phyloP scores from a whole-genome alignment of 2,329 filamentous ascomycete genomes.

The Phoma sp. region DNA sequence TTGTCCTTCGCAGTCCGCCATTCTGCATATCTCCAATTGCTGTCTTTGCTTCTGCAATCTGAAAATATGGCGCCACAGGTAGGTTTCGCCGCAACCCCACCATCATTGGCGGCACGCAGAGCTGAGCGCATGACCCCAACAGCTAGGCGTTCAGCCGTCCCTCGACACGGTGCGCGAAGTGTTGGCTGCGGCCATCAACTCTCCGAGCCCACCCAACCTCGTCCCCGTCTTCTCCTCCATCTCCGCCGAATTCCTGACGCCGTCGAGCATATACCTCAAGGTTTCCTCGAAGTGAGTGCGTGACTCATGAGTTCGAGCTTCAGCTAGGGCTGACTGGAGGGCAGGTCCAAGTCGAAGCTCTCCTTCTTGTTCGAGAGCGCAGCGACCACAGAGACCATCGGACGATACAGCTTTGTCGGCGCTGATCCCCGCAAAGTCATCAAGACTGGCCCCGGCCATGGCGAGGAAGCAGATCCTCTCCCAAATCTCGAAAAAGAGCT shows the following conservation, averaged over 20 bases:
- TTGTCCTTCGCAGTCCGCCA: neutral
- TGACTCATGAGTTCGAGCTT: slow-evolving; percentile 38
- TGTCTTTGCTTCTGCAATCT: neutral
- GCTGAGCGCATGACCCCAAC: slow-evolving; percentile 40
- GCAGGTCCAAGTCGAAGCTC: slow-evolving; percentile 69
- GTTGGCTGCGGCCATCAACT: slow-evolving; percentile 57
- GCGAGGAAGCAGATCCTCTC: slow-evolving; percentile 81
- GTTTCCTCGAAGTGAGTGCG: slow-evolving; percentile 71
- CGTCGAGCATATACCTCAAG: slow-evolving; percentile 94
- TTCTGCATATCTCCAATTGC: slow-evolving; percentile 7
- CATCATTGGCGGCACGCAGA: slow-evolving; percentile 10
- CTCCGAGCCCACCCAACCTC: slow-evolving; percentile 71
- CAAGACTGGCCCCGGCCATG: slow-evolving; percentile 86
- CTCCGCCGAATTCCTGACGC: slow-evolving; percentile 90
- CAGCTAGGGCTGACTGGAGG: slow-evolving; percentile 19
- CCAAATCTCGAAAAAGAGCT: slow-evolving; percentile 83
- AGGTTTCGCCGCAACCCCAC: slow-evolving; percentile 9
- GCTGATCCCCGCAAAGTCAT: slow-evolving; percentile 79
- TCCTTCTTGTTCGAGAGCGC: slow-evolving; percentile 97
- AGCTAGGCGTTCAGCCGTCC: slow-evolving; percentile 63
- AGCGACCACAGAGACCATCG: slow-evolving; percentile 87
- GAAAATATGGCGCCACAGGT: slow-evolving; percentile 35
- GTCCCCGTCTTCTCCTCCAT: slow-evolving; percentile 84
- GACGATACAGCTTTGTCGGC: slow-evolving; percentile 93
- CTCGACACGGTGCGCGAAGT: slow-evolving; percentile 65